Evolutionary conservation across 495 filamentous ascomycete species (phyloP).

Genomic region (Aspergillus ellipticus): DNA sequence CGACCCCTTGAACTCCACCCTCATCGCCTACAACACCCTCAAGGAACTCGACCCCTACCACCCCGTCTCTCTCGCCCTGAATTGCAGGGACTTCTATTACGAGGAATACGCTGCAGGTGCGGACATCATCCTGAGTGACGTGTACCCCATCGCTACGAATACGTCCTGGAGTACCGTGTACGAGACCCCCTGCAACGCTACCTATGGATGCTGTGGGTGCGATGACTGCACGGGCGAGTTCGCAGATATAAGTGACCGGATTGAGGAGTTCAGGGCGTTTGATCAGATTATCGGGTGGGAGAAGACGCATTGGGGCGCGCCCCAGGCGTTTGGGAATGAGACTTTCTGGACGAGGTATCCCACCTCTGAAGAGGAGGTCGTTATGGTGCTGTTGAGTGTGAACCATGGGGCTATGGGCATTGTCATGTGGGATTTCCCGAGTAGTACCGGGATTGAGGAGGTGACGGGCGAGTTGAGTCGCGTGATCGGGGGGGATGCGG

Average conservation of each 20-base stretch:
- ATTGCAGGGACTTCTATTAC: conserved; percentile 71
- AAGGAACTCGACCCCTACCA: conserved; percentile 63
- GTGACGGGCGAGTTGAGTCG: conserved; percentile 20
- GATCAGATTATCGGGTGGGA: conserved; percentile 36
- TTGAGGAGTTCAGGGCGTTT: conserved; percentile 48
- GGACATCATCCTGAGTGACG: conserved; percentile 64
- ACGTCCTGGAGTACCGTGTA: conserved; percentile 37
- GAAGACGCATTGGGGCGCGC: conserved; percentile 57
- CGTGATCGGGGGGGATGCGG: conserved; percentile 13
- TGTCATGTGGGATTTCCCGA: conserved; percentile 36
- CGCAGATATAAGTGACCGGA: conserved; percentile 50
- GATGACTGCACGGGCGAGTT: conserved; percentile 60
- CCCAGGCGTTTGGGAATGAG: conserved; percentile 61
- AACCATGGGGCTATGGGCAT: conserved; percentile 59
- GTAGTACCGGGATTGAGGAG: conserved; percentile 14
- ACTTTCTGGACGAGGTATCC: conserved; percentile 60
- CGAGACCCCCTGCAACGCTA: conserved; percentile 55
- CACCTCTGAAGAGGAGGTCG: conserved; percentile 50
- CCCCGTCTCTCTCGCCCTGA: conserved; percentile 61
- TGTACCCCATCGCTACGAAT: conserved; percentile 64
- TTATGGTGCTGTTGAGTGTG: conserved; percentile 57
- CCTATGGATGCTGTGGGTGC: conserved; percentile 70
- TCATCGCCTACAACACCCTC: conserved; percentile 42
- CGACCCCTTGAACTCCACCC: conserved; percentile 50
- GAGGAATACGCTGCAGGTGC: conserved; percentile 55